These are phyloP conservation scores for Trichosporon sp. DNA, from an alignment of 1,284 basidiomycete genomes.

Conservation along the genomic window DNA sequence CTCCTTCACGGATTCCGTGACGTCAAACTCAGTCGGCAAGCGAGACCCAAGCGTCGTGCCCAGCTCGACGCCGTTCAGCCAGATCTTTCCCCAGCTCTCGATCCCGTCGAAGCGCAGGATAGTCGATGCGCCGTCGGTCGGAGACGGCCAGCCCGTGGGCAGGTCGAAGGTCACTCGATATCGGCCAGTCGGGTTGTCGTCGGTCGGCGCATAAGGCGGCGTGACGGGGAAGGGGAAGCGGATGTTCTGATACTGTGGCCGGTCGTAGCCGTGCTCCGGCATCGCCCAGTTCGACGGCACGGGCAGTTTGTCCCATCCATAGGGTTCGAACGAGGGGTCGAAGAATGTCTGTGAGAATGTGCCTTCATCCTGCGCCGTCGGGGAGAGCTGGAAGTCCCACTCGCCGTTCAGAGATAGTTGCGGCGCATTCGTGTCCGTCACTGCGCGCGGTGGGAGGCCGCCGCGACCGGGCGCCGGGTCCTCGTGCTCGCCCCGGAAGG, in stretches of 20 bases:
- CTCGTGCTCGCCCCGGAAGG: constrained; percentile 19
- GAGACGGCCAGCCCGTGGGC: constrained; percentile 1
- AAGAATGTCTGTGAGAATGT: constrained; percentile 14
- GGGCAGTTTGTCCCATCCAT: constrained; percentile 8
- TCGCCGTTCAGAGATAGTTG: constrained; percentile 16
- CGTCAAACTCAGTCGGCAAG: constrained; percentile 23
- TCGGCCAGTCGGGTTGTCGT: constrained; percentile 19
- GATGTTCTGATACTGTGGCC: constrained; percentile 20
- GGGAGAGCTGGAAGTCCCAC: constrained; percentile 19
- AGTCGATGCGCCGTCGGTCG: constrained; percentile 7
- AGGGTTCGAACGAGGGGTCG: background rate
- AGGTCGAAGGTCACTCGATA: constrained; percentile 13
- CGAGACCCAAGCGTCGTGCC: constrained; percentile 17
- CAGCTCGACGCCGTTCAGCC: constrained; percentile 22
- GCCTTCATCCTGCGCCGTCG: constrained; percentile 2
- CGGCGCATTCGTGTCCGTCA: constrained; percentile 8
- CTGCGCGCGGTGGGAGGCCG: constrained; percentile 17
- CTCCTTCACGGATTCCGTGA: constrained; percentile 3
- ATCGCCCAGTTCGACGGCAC: constrained; percentile 19
- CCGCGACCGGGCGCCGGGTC: constrained; percentile 9
- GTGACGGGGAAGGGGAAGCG: constrained; percentile 16
- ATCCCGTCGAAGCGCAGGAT: constrained; percentile 26
- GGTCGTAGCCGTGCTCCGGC: constrained; percentile 6
- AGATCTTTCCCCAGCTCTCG: constrained; percentile 26
- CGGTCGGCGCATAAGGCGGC: constrained; percentile 12